A percentile compares a stretch with the other conserved stretches of the same genome.
Evolutionary conservation across 2,329 filamentous ascomycete species (phyloP).

Genomic region (Ceratocystis ficicola): DNA sequence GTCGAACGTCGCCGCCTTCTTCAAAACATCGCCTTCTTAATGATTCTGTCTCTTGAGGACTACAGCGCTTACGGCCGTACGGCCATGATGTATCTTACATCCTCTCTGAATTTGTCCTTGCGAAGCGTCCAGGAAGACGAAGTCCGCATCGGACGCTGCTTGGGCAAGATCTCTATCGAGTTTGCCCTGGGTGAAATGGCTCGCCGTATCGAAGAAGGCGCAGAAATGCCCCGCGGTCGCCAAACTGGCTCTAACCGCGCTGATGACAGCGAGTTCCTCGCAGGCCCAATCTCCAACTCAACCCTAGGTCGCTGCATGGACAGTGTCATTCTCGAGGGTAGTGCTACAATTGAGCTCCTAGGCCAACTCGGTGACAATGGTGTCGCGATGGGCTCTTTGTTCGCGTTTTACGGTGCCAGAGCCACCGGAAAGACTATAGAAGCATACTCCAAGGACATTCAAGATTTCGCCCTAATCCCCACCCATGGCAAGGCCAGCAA

Average conservation of each 20-base stretch:
- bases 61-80: conserved; percentile 64
- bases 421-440: conserved; percentile 83
- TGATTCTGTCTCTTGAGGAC: conserved; percentile 63
- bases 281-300: conserved; percentile 62
- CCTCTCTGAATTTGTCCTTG: conserved; percentile 56
- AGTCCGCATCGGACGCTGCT: conserved; percentile 56
- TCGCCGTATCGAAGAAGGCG: conserved; percentile 22
- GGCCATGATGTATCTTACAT: conserved; percentile 56
- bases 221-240: conserved; percentile 28
- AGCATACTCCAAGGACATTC: conserved; percentile 70
- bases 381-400: conserved; percentile 69
- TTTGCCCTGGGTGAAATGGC: conserved; percentile 21
- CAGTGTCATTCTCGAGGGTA: conserved; percentile 60
- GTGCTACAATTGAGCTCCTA: conserved; percentile 63
- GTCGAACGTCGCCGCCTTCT: conserved; percentile 53
- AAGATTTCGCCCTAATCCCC: conserved; percentile 78
- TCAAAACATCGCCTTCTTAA: conserved; percentile 57
- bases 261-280: conserved; percentile 47
- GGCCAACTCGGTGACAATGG: conserved; percentile 69
- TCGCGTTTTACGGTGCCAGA: conserved; percentile 78
- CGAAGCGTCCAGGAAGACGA: conserved; percentile 58
- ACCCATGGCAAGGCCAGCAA: conserved; percentile 40
- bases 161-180: conserved; percentile 55
- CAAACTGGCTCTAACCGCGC: conserved; percentile 20
- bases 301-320: conserved; percentile 70